Percentiles rank a stretch among this genome's conserved stretches.
Conservation (phyloP, 2,329 filamentous ascomycete genomes). For the Lecanosticta acicola region DNA sequence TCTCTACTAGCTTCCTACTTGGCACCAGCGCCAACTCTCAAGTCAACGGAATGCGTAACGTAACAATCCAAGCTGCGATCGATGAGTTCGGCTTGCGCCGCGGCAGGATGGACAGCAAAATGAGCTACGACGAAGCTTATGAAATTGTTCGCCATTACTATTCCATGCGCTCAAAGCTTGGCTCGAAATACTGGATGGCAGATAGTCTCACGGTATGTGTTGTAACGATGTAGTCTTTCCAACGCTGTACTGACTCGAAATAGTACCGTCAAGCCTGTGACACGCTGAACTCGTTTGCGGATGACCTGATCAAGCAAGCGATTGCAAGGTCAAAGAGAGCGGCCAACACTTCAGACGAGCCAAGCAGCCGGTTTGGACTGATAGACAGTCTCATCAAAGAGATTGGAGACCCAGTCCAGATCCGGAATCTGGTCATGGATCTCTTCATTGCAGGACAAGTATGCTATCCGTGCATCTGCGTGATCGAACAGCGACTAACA, state of each 20-base stretch:
- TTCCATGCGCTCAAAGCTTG: slow-evolving; percentile 18
- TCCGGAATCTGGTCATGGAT: slow-evolving; percentile 41
- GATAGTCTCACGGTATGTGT: slow-evolving; percentile 30
- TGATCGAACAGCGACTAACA: background rate
- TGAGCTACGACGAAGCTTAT: slow-evolving; percentile 18
- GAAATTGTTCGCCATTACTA: slow-evolving; percentile 23
- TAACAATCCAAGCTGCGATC: slow-evolving; percentile 16
- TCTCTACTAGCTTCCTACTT: slow-evolving; percentile 32
- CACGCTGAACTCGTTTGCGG: slow-evolving; percentile 17
- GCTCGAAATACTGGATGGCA: slow-evolving; percentile 38
- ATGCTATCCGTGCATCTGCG: background rate
- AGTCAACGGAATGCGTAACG: slow-evolving; percentile 15
- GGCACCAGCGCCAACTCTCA: slow-evolving; percentile 27
- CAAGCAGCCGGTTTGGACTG: slow-evolving; percentile 35
- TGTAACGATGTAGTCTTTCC: background rate
- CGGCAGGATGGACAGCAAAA: slow-evolving; percentile 7
- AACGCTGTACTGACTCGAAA: background rate
- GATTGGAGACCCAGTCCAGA: slow-evolving; percentile 36
- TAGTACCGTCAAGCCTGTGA: slow-evolving; percentile 36
- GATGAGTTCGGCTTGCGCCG: slow-evolving; percentile 19
- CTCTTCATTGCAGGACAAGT: slow-evolving; percentile 45
- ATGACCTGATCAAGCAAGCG: slow-evolving; percentile 15
- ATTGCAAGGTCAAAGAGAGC: slow-evolving; percentile 8
- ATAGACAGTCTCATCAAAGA: slow-evolving; percentile 40
- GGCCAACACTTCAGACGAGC: background rate